phyloP scores from a whole-genome alignment of 768 basidiomycete genomes.

The Boletus edulis region DNA sequence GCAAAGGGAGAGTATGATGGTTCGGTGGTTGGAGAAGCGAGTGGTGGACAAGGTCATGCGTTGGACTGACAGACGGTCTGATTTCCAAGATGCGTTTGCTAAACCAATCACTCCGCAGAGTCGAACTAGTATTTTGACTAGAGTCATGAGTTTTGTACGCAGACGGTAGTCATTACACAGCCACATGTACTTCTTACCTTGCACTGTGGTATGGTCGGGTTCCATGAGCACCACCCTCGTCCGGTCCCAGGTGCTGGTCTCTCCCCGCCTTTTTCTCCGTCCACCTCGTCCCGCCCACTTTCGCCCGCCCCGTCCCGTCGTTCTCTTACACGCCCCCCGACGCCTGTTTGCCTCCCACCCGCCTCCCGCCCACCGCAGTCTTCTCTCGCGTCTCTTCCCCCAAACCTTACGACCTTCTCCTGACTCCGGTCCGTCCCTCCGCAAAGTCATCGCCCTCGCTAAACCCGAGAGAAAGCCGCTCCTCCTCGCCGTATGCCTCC shows the following conservation, averaged over 20 bases:
- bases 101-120: not conserved
- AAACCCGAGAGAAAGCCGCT: slow-evolving; percentile 80
- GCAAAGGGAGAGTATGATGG: slow-evolving; percentile 57
- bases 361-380: not conserved
- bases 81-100: not conserved
- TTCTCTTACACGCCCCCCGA: not conserved
- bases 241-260: not conserved
- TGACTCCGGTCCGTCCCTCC: slow-evolving; percentile 58
- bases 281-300: not conserved
- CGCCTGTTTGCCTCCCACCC: slow-evolving; percentile 14
- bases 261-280: slow-evolving; percentile 4
- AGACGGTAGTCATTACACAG: not conserved
- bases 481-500: slow-evolving; percentile 69
- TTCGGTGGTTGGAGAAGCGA: slow-evolving; percentile 59
- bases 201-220: not conserved
- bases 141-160: not conserved
- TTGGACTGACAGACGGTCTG: slow-evolving; percentile 27
- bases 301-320: not conserved
- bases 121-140: not conserved
- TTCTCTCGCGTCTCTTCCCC: slow-evolving; percentile 30
- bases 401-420: slow-evolving; percentile 35
- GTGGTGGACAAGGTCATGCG: slow-evolving; percentile 47
- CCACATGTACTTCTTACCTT: too few species aligned
- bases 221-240: not conserved
- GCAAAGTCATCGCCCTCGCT: slow-evolving; percentile 75